These are phyloP conservation scores for Pythium sukuiense DNA, from an alignment of 352 stramenopile genomes.

Conservation along the genomic window DNA sequence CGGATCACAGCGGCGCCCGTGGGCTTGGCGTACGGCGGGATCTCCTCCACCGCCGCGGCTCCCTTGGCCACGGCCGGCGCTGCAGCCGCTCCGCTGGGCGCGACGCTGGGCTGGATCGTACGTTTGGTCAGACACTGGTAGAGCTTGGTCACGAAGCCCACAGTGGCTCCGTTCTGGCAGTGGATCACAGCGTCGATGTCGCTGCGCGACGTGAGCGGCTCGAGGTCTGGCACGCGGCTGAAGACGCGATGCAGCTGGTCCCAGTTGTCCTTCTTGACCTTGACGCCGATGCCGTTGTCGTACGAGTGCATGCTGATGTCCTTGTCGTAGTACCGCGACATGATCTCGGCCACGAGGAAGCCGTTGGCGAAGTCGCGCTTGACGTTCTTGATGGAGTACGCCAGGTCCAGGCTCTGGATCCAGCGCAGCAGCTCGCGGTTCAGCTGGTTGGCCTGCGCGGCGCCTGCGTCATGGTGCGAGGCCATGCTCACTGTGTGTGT, in stretches of 20 bases:
- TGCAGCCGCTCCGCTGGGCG: constrained; percentile 14
- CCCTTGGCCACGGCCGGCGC: neutral
- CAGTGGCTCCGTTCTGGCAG: constrained; percentile 86
- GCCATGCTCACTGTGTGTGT: constrained; percentile 3
- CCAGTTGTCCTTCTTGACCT: constrained; percentile 93
- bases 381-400: constrained; percentile 94
- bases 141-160: constrained; percentile 84
- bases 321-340: constrained; percentile 92
- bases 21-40: constrained; percentile 81
- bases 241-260: constrained; percentile 87
- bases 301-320: constrained; percentile 93
- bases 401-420: constrained; percentile 92
- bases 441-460: constrained; percentile 58
- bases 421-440: constrained; percentile 90
- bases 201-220: constrained; percentile 45
- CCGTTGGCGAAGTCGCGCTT: constrained; percentile 90
- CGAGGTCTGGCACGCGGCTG: constrained; percentile 63
- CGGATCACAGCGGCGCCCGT: constrained; percentile 84
- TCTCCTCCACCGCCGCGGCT: constrained; percentile 30
- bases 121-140: constrained; percentile 91
- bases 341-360: constrained; percentile 91
- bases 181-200: constrained; percentile 89
- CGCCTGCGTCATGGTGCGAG: neutral
- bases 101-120: constrained; percentile 66
- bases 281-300: constrained; percentile 90